Evolutionary conservation across 225 moss, liverwort and hornwort genomes (phyloP), one percentile per base, ranked within the genome.

Genomic region (Antitrichia curtipendula): DNA sequence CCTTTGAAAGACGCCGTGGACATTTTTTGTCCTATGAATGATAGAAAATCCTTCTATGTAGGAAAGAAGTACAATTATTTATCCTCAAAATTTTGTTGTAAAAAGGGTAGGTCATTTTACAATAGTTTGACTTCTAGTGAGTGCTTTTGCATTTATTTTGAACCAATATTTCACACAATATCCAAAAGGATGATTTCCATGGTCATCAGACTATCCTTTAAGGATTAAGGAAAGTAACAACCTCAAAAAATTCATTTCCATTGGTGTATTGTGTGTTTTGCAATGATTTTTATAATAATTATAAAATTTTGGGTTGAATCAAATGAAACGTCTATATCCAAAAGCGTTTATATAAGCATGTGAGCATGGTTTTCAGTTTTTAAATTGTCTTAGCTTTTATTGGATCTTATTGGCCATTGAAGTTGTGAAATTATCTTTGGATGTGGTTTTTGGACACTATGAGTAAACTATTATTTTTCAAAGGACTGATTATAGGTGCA

Each of bases 181-280:
- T n/a, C n/a, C n/a, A n/a, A n/a, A n/a, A n/a, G n/a, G n/a, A n/a
- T n/a, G n/a, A n/a, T n/a, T n/a, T n/a, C n/a, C n/a, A n/a, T n/a
- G n/a, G n/a, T n/a, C n/a, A n/a, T n/a, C n/a, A n/a, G n/a, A n/a
- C n/a, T n/a, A n/a, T n/a, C n/a, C n/a, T n/a, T n/a, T n/a, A n/a
- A 32, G 8, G 41, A 24, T 24, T 25, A 11, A 50, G 8, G 32
- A 5, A 32, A 50, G 8, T 12, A 50, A 50, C 21, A 2, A 5
- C 4, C 2, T 17, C 4, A 47, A 47, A 31, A 41, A 31, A 1
- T 49, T 12, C 0, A 0, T 13, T 32, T 32, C 21, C 5, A 22
- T 0, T 22, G 0, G 22, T 21, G 21, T 0, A 0, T 50, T 32
- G 34, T 75, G 13, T 34, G 3, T 22, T 22, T 0, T 34, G 0